A percentile compares a stretch with the other conserved stretches of the same genome.
These are phyloP conservation scores for Senna tora DNA, from an alignment of 306 rosid species.

Conservation along the genomic window DNA sequence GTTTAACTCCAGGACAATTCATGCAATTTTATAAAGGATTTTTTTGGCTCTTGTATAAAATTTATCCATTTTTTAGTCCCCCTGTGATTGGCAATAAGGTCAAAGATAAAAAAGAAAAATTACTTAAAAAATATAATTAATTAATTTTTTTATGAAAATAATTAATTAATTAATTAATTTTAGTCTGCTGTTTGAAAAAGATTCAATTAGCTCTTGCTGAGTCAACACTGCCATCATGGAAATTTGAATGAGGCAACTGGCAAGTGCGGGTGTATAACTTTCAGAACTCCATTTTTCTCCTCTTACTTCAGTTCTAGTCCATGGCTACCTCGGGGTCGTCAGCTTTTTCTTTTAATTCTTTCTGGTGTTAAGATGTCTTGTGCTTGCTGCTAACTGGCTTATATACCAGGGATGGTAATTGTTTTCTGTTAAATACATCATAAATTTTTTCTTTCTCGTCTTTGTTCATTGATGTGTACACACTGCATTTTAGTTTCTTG, in stretches of 20 bases:
- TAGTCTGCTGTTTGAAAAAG: neutral
- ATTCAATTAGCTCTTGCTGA: neutral
- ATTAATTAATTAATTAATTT: constrained; percentile 18
- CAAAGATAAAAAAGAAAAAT: constrained; percentile 6
- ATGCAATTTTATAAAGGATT: constrained; percentile 4
- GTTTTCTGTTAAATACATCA: constrained; percentile 24
- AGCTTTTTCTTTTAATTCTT: neutral
- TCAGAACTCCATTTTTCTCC: neutral
- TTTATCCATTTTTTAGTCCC: neutral
- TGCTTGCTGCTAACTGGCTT: constrained; percentile 18
- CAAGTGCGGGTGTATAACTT: neutral
- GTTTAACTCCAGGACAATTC: neutral
- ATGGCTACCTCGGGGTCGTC: neutral
- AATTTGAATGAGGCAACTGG: neutral
- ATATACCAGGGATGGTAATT: neutral
- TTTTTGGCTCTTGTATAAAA: neutral
- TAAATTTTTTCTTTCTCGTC: neutral
- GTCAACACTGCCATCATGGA: neutral
- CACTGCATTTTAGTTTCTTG: constrained; percentile 15
- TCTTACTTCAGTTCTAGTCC: neutral
- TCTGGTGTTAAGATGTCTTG: constrained; percentile 20
- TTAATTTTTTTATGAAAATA: constrained; percentile 1
- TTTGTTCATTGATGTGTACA: neutral
- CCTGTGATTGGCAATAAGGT: neutral
- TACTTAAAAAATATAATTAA: neutral